phyloP scores from a whole-genome alignment of 2,329 filamentous ascomycete genomes.

The Sporothrix curviconia region DNA sequence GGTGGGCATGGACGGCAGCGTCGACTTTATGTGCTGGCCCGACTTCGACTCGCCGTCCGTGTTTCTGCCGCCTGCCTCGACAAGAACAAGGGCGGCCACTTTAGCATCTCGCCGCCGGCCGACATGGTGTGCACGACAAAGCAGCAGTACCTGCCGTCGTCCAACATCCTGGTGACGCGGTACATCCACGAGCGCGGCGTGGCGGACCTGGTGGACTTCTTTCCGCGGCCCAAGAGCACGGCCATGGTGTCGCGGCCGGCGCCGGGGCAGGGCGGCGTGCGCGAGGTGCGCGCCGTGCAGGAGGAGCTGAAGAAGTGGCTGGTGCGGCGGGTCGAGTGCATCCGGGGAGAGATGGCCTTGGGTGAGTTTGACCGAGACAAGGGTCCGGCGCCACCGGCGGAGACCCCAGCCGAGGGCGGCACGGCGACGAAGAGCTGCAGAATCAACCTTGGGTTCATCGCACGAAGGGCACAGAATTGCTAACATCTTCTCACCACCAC shows the following conservation, averaged over 20 bases:
- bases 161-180: conserved; percentile 70
- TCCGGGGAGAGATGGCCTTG: conserved; percentile 58
- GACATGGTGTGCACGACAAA: conserved; percentile 58
- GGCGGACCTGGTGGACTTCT: conserved; percentile 67
- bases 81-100: conserved; percentile 67
- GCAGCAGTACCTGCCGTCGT: conserved; percentile 69
- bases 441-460: background rate
- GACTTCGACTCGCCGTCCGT: conserved; percentile 72
- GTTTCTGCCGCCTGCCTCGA: conserved; percentile 69
- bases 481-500: too few species aligned
- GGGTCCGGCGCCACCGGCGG: too few species aligned
- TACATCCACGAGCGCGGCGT: conserved; percentile 72
- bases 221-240: conserved; percentile 60
- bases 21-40: conserved; percentile 78
- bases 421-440: background rate
- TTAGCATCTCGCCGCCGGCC: conserved; percentile 55
- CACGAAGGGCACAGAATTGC: background rate
- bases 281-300: conserved; percentile 47
- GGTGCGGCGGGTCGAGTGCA: conserved; percentile 64
- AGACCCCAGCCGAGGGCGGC: background rate
- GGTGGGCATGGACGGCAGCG: conserved; percentile 65
- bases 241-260: conserved; percentile 43
- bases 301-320: conserved; percentile 65
- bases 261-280: conserved; percentile 44
- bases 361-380: too few species aligned